Conservation (phyloP, 768 basidiomycete genomes). For the Termitomyces sp. region DNA sequence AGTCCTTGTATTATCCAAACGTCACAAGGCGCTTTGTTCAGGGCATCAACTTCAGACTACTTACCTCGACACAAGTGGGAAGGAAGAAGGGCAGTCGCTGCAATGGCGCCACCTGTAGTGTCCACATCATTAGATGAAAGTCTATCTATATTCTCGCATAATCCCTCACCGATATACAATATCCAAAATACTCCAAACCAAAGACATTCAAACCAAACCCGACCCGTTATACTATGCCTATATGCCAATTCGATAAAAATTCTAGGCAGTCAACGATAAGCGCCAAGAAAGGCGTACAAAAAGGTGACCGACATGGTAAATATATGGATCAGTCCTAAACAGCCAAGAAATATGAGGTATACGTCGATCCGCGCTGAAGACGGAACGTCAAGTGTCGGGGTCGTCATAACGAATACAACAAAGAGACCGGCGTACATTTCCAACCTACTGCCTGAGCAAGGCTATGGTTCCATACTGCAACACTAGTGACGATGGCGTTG, state of each 20-base stretch:
- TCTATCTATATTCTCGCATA: background rate
- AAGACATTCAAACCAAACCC: constrained; percentile 67
- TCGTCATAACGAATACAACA: background rate
- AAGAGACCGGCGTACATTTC: constrained; percentile 30
- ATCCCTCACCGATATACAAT: constrained; percentile 52
- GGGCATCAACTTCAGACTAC: constrained; percentile 1
- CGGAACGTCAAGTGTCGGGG: background rate
- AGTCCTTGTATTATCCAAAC: constrained; percentile 1
- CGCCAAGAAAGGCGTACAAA: background rate
- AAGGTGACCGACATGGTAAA: constrained; percentile 48
- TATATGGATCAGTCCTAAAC: constrained; percentile 49
- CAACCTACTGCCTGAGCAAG: constrained; percentile 31
- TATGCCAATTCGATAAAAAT: constrained; percentile 55
- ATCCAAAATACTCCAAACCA: constrained; percentile 58
- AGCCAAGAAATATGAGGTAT: constrained; percentile 57
- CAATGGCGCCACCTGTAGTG: constrained; percentile 44
- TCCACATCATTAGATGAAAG: background rate
- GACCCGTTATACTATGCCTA: constrained; percentile 43
- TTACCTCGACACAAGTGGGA: constrained; percentile 30
- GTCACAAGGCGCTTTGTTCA: background rate
- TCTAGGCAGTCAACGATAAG: constrained; percentile 22
- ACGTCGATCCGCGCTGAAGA: constrained; percentile 43
- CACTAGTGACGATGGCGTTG: constrained; percentile 59
- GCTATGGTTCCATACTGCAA: constrained; percentile 66
- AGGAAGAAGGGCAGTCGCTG: constrained; percentile 36